Evolutionary conservation across 2,329 filamentous ascomycete species (phyloP).

Genomic region (Alternaria postmessia): DNA sequence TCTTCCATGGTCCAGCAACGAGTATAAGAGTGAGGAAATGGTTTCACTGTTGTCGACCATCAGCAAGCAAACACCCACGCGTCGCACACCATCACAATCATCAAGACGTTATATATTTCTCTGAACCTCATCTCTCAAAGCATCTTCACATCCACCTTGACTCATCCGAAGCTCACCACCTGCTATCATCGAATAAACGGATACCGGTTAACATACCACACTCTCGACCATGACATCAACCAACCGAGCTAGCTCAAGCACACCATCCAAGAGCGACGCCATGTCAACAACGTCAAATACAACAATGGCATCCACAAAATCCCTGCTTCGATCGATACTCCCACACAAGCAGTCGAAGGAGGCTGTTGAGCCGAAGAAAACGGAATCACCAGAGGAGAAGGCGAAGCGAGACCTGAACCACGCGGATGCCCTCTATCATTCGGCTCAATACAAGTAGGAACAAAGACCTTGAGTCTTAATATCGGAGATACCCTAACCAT

Average conservation of each 20-base stretch:
- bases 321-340: conserved; percentile 33
- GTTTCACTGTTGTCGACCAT: neutral
- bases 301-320: conserved; percentile 34
- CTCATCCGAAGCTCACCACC: neutral
- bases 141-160: neutral
- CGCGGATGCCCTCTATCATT: conserved; percentile 24
- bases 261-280: conserved; percentile 15
- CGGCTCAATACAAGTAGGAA: conserved; percentile 8
- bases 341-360: conserved; percentile 19
- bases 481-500: too few species aligned
- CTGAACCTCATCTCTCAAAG: neutral
- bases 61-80: neutral
- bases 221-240: conserved; percentile 10
- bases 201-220: fast-evolving
- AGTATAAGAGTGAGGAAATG: neutral
- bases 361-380: neutral
- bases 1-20: neutral
- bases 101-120: neutral
- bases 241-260: conserved; percentile 4
- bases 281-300: conserved; percentile 34
- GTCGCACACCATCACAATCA: neutral
- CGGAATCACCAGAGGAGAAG: conserved; percentile 20
- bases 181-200: neutral
- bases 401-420: conserved; percentile 16
- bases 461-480: fast-evolving